phyloP scores from a whole-genome alignment of 352 stramenopile genomes.

The Globisporangium rhizosaccharum region DNA sequence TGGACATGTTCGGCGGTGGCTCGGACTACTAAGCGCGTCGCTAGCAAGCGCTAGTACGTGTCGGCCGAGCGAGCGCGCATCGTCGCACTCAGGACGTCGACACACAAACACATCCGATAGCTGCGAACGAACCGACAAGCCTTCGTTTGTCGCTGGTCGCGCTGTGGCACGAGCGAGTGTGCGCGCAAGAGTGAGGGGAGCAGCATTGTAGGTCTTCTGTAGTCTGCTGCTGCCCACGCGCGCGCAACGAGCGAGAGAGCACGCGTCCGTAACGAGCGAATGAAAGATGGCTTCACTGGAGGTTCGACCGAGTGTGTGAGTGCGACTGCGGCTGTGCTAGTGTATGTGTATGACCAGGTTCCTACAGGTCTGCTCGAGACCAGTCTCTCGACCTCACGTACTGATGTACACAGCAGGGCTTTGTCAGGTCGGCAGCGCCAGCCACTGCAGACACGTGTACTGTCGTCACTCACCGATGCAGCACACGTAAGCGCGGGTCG shows the following conservation, averaged over 20 bases:
- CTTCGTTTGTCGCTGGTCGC: slow-evolving; percentile 3
- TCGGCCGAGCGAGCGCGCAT: slow-evolving; percentile 3
- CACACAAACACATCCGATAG: background rate
- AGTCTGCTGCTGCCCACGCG: slow-evolving; percentile 27
- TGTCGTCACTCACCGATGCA: slow-evolving; percentile 39
- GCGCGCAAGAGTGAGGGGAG: background rate
- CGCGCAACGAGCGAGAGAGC: slow-evolving; percentile 2
- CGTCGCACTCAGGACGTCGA: background rate
- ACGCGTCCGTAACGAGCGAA: slow-evolving; percentile 51
- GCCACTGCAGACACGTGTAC: background rate
- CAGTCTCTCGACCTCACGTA: too few relatives aligned
- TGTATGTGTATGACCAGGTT: background rate
- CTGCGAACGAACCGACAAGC: slow-evolving; percentile 10
- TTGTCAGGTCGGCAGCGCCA: background rate
- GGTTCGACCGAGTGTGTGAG: slow-evolving; percentile 6
- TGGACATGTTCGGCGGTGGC: slow-evolving; percentile 87
- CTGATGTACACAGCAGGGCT: background rate
- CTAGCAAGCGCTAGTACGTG: slow-evolving; percentile 4
- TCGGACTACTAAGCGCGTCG: slow-evolving; percentile 71
- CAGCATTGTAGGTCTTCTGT: slow-evolving; percentile 21
- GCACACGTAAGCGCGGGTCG: slow-evolving; percentile 72
- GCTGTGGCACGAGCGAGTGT: background rate
- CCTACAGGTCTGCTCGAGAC: background rate
- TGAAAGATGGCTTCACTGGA: slow-evolving; percentile 74
- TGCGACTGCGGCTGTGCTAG: background rate